Evolutionary conservation across 129 eudicot genomes (phyloP), one percentile per base, ranked within the genome.

Genomic region (Pittosporum tobira): DNA sequence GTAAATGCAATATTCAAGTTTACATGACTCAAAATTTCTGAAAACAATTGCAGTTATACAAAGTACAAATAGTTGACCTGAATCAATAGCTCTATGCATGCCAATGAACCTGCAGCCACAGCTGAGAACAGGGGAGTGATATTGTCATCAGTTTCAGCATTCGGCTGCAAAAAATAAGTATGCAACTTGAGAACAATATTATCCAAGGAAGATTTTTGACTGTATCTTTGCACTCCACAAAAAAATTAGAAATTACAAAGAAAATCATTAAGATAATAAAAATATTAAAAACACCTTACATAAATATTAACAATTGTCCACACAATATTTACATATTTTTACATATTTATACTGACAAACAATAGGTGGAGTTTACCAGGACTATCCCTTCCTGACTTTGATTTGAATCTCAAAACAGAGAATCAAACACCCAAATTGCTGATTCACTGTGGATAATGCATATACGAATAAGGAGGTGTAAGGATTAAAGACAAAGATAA

Each of bases 101-200:
- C 75, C 61, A 85, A 71, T 28, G 97, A 90, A 57, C 94, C 82
- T 70, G 97, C 97, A 34, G 97, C 97, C 40, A 90, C 95, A 54
- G 97, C 81, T 14, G 97, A 79, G 63, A 90, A 59, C 76, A 90
- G 62, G 42, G 97, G 95, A 54, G 94, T 90, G 56, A 90, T 67
- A 57, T 79, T 78, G 74, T 90, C 97, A 68, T 90, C 97, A 64
- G 87, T 90, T 80, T 82, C 81, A 55, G 61, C 66, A 80, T 90
- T 81, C 56, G 97, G 89, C 97, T 90, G 95, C 84, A 78, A 65
- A 61, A 82, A 34, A 65, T 25, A 58, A 37, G 38, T 30, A 66
- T 46, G 0, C 13, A 57, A 20, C 67, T 49, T 30, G 43, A 46
- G 12, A 15, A 10, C 25, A 25, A 52, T 36, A 29, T 27, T 8